Evolutionary conservation across 176 grass and related monocot species (phyloP).

Genomic region (Pontederia crassipes): DNA sequence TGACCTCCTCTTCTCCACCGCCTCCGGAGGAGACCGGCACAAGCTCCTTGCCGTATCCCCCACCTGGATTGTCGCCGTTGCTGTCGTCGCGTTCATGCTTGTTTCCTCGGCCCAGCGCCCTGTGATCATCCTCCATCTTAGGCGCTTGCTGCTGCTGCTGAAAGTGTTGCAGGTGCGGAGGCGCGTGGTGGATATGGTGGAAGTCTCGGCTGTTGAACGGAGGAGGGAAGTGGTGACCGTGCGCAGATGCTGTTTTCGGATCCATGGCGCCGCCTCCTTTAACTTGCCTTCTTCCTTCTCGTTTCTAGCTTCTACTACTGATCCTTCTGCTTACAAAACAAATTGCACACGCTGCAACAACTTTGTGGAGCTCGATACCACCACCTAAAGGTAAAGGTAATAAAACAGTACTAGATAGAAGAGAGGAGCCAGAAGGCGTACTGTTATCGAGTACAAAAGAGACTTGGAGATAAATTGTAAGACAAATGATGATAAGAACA

Average conservation of each 20-base stretch:
- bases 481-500: too few relatives aligned
- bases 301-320: neutral
- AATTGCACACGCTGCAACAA: too few relatives aligned
- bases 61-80: conserved; percentile 28
- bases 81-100: conserved; percentile 57
- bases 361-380: too few relatives aligned
- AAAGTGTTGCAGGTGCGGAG: conserved; percentile 30
- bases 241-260: conserved; percentile 49
- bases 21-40: conserved; percentile 8
- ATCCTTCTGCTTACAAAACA: neutral
- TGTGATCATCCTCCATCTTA: conserved; percentile 23
- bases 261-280: conserved; percentile 34
- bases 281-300: neutral
- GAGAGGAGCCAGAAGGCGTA: too few relatives aligned
- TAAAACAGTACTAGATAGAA: too few relatives aligned
- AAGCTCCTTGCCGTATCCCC: conserved; percentile 7
- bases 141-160: conserved; percentile 30
- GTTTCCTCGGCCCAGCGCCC: conserved; percentile 8
- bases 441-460: too few relatives aligned
- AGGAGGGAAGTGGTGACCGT: conserved; percentile 36
- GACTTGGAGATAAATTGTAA: too few relatives aligned
- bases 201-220: conserved; percentile 40
- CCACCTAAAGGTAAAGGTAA: too few relatives aligned
- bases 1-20: conserved; percentile 14
- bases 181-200: conserved; percentile 29